Evolutionary conservation across 2,329 filamentous ascomycete genomes (phyloP).

Genomic region (Colletotrichum nymphaeae): DNA sequence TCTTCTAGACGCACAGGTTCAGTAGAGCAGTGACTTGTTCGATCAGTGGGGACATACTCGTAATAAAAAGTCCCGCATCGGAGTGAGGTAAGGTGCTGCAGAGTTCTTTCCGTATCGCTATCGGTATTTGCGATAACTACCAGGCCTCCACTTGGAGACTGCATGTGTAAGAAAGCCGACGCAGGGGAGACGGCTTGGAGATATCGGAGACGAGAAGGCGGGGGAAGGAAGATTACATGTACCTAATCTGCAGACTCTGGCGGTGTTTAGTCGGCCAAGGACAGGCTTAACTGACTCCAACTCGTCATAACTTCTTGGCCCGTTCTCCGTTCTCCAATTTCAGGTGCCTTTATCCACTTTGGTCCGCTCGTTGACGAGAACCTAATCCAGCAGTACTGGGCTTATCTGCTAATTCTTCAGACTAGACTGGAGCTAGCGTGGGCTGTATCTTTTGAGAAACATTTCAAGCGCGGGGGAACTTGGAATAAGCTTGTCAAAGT

Average conservation of each 20-base stretch:
- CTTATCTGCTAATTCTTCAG: neutral
- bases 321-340: neutral
- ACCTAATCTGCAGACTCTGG: neutral
- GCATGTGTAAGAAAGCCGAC: neutral
- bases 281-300: neutral
- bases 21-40: neutral
- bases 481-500: neutral
- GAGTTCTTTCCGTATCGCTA: neutral
- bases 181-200: neutral
- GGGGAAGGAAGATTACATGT: neutral
- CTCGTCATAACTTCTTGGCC: neutral
- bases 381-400: neutral
- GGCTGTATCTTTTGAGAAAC: neutral
- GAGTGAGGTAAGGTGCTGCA: neutral
- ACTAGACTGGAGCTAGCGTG: neutral
- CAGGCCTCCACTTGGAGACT: neutral
- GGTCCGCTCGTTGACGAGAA: too few species aligned
- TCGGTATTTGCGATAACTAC: neutral
- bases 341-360: too few species aligned
- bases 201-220: neutral
- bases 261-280: neutral
- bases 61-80: neutral
- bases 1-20: neutral
- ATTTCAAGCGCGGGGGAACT: neutral
- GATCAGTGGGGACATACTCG: neutral